Evolutionary conservation across 768 basidiomycete species (phyloP).

Genomic region (Dentipellis sp.): DNA sequence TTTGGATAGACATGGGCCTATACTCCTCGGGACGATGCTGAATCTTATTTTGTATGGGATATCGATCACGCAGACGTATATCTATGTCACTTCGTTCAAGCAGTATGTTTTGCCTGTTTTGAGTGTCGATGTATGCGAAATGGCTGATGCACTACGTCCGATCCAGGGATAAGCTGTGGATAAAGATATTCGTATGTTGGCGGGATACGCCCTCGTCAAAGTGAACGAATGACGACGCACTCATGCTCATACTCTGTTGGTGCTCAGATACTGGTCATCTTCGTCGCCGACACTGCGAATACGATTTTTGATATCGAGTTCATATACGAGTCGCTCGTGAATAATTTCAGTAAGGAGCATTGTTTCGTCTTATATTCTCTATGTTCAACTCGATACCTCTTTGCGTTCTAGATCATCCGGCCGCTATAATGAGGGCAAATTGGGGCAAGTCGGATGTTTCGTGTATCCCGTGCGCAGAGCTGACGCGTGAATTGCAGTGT

Average conservation of each 20-base stretch:
- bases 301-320: conserved; percentile 1
- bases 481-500: background rate
- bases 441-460: background rate
- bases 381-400: background rate
- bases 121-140: no score
- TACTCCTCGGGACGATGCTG: conserved; percentile 6
- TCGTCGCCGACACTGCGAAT: conserved; percentile 7
- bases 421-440: conserved; percentile 4
- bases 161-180: conserved; percentile 2
- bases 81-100: conserved; percentile 4
- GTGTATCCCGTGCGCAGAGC: background rate
- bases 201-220: background rate
- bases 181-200: conserved; percentile 3
- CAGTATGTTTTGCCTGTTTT: background rate
- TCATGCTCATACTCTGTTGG: background rate
- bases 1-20: conserved; percentile 3
- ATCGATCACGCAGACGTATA: conserved; percentile 3
- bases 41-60: conserved; percentile 8
- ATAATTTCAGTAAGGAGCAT: conserved; percentile 1
- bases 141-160: background rate
- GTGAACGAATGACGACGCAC: background rate
- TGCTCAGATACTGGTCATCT: conserved; percentile 1
- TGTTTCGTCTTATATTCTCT: no score
- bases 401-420: background rate
- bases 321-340: conserved; percentile 3